Evolutionary conservation across 2,329 filamentous ascomycete species (phyloP), one percentile per base, ranked within the genome.

Genomic region (Cercospora citrullina): DNA sequence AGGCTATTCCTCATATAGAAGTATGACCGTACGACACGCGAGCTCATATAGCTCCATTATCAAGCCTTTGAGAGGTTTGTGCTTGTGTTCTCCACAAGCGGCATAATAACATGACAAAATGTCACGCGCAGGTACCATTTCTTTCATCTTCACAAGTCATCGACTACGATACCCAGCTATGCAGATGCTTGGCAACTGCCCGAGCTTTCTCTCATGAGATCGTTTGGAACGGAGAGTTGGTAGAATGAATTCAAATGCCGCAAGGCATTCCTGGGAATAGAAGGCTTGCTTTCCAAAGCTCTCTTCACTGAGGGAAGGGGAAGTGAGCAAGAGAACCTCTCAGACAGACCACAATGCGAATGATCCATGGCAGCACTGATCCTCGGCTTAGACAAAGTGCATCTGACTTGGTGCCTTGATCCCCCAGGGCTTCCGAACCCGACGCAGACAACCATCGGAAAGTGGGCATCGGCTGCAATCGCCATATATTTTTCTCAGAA

Each of bases 191-290:
- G 75, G 79, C 72, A 79, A 76, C 75, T 78, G 79, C 80, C 77
- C 81, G 79, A 78, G 78, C 78, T 77, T 74, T 75, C 74, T 76
- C 76, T 68, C 72, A 75, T 75, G 74, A 76, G 78, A 76, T 72
- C 71, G 75, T 77, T 69, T 78, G 80, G 80, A 82, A 83, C 81
- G 80, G 81, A 82, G 80, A 80, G 81, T 80, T 82, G 81, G 80
- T 72, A 82, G 71, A 82, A 70, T 69, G 71, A 79, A 60, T 21
- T 42, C 28, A 18, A 53, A 63, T 33, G 61, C 31, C 45, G 61
- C 61, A 57, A 42, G 31, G 48, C 39, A 60, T 67, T 66, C 55
- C 70, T 71, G 75, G 74, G 76, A 75, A 77, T 71, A 75, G 77
- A 80, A 79, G 76, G 77, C 77, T 70, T 73, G 75, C 71, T 70